Evolutionary conservation across 352 stramenopile genomes (phyloP), one percentile per base, ranked within the genome.

Genomic region (Globisporangium orthogonon): DNA sequence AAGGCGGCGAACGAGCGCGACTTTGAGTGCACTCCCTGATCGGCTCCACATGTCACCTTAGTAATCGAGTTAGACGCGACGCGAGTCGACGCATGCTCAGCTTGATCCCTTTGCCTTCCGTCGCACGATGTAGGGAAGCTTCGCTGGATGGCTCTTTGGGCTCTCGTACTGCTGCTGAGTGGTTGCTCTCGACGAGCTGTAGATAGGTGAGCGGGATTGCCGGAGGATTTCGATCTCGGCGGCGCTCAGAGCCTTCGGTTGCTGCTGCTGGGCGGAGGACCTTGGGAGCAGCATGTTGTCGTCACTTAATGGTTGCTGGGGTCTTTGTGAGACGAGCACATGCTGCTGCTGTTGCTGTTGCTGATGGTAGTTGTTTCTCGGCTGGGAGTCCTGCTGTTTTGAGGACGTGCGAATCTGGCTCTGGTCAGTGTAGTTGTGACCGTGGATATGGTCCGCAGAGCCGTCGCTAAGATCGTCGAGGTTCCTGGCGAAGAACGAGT

Each of bases 121-220:
- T 18, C 65, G 54, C 31, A 69, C 74, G 33, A 80, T 81, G 56
- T 81, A 81, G 10, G 71, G 69, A 10, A 83, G 63, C 29, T 67
- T 83, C 1, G 61, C 71, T 39, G 56, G 58, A 23, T 23, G 23
- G 51, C 56, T 74, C 5, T 14, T 45, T 7, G n/a, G 1, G 30
- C n/a, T 61, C 28, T 23, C 17, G 49, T 1, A 29, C 49, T 9
- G 56, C 56, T 1, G 28, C 4, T 13, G 28, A 11, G 30, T 37
- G 37, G 15, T 28, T 28, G 41, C 41, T 28, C 15, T 18, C 15
- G 41, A 10, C 4, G 17, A 30, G 3, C 3, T 23, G 43, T 23
- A 30, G 44, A 9, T 13, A 3, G 17, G 47, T 2, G 45, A 31
- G 43, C 13, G 43, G 44, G 52, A 47, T 7, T 63, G 58, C 1